Conservation (phyloP, 2,329 filamentous ascomycete species). For the Fusarium sp. region DNA sequence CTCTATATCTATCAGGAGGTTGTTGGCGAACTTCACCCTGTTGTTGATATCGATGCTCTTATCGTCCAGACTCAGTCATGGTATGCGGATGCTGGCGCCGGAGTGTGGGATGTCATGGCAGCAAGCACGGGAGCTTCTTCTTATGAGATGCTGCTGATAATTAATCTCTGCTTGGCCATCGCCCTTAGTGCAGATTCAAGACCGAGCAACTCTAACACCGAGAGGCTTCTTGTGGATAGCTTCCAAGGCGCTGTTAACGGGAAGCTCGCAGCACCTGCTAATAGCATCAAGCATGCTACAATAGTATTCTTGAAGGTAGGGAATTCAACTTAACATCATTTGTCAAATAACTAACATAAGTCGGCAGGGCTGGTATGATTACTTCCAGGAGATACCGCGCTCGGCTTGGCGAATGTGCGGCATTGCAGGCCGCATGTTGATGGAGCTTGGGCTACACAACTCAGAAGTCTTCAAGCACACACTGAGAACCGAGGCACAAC, state of each 20-base stretch:
- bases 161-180: constrained; percentile 28
- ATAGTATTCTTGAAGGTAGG: constrained; percentile 31
- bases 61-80: constrained; percentile 16
- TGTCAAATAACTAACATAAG: not conserved
- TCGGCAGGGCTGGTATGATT: constrained; percentile 40
- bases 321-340: no score
- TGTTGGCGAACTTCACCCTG: constrained; percentile 26
- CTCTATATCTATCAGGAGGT: constrained; percentile 33
- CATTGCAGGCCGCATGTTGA: constrained; percentile 44
- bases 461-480: constrained; percentile 43
- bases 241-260: constrained; percentile 34
- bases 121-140: constrained; percentile 19
- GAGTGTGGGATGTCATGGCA: constrained; percentile 24
- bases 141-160: constrained; percentile 18
- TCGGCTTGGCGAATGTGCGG: constrained; percentile 50
- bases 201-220: constrained; percentile 3
- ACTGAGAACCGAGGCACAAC: constrained; percentile 15
- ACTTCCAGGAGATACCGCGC: constrained; percentile 43
- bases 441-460: constrained; percentile 50
- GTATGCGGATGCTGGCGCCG: constrained; percentile 25
- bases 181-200: constrained; percentile 24
- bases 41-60: constrained; percentile 27
- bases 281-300: constrained; percentile 30
- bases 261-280: constrained; percentile 30
- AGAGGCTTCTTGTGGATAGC: constrained; percentile 21